Percentiles rank a stretch among this genome's conserved stretches.
phyloP scores from a whole-genome alignment of 352 stramenopile species.

The Sclerospora graminicola region DNA sequence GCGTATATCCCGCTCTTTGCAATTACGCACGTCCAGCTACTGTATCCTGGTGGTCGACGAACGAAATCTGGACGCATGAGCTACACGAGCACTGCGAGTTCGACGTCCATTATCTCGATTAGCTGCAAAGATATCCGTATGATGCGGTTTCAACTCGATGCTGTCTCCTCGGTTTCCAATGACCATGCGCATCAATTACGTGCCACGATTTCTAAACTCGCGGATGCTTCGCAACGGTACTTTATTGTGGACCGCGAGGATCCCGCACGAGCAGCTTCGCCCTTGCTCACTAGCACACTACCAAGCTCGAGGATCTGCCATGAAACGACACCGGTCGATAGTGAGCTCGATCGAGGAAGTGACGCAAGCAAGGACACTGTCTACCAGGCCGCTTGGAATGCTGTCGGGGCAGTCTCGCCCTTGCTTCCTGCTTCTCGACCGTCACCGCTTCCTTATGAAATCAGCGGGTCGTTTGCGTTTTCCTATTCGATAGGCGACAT shows the following conservation, averaged over 20 bases:
- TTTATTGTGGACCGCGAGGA: constrained; percentile 16
- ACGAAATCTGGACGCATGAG: constrained; percentile 43
- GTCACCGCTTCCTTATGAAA: constrained; percentile 25
- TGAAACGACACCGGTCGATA: constrained; percentile 5
- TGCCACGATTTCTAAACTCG: constrained; percentile 37
- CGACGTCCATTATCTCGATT: constrained; percentile 42
- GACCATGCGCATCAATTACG: constrained; percentile 39
- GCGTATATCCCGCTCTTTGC: constrained; percentile 73
- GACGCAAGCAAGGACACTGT: constrained; percentile 6
- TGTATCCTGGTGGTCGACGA: constrained; percentile 46
- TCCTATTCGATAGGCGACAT: constrained; percentile 37
- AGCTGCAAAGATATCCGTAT: constrained; percentile 73
- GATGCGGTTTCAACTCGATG: constrained; percentile 62
- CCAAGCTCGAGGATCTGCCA: constrained; percentile 1
- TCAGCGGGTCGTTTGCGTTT: constrained; percentile 62
- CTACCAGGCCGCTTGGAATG: constrained; percentile 6
- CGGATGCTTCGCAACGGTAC: constrained; percentile 53
- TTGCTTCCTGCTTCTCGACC: constrained; percentile 28
- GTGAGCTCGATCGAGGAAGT: too few relatives aligned
- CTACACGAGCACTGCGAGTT: constrained; percentile 32
- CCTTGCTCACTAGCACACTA: constrained; percentile 6
- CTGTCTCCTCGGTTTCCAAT: constrained; percentile 32
- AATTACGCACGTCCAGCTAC: constrained; percentile 45
- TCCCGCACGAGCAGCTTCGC: constrained; percentile 6
- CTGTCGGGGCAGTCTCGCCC: constrained; percentile 24